These are phyloP conservation scores for Epithemia pelagica DNA, from an alignment of 108 stramenopile species.

Conservation along the genomic window DNA sequence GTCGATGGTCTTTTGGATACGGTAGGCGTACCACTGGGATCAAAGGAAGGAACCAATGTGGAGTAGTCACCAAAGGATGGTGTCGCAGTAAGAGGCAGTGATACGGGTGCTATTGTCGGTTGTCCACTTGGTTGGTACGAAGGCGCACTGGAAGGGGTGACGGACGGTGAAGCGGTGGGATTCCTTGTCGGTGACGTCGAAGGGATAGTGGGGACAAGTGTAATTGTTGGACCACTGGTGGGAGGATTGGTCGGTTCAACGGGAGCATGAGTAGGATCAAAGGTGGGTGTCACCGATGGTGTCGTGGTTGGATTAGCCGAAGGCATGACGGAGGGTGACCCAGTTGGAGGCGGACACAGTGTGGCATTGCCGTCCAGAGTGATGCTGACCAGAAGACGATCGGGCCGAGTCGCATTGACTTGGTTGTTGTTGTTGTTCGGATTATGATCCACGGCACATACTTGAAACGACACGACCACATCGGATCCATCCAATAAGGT, in stretches of 20 bases:
- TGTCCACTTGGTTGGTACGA: too few species aligned
- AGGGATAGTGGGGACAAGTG: not conserved
- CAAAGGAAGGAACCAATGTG: too few species aligned
- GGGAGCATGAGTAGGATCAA: not conserved
- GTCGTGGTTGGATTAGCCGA: not conserved
- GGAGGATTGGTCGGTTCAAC: not conserved
- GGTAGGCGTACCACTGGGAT: too few species aligned
- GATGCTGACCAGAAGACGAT: slow-evolving; percentile 1
- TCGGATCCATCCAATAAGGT: not conserved
- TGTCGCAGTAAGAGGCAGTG: too few species aligned
- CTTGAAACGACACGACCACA: not conserved
- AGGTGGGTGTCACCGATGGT: not conserved
- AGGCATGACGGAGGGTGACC: not conserved
- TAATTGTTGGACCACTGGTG: not conserved
- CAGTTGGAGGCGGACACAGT: not conserved
- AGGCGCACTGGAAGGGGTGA: not conserved
- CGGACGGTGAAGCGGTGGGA: not conserved
- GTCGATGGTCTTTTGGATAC: too few species aligned
- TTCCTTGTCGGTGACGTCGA: not conserved
- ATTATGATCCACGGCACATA: not conserved
- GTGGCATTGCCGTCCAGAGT: not conserved
- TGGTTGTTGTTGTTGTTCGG: not conserved
- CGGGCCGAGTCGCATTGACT: not conserved
- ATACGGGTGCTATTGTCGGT: too few species aligned
- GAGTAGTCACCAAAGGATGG: too few species aligned